These are phyloP conservation scores for Lophiotrema nucula DNA, from an alignment of 495 filamentous ascomycete genomes.

Conservation along the genomic window DNA sequence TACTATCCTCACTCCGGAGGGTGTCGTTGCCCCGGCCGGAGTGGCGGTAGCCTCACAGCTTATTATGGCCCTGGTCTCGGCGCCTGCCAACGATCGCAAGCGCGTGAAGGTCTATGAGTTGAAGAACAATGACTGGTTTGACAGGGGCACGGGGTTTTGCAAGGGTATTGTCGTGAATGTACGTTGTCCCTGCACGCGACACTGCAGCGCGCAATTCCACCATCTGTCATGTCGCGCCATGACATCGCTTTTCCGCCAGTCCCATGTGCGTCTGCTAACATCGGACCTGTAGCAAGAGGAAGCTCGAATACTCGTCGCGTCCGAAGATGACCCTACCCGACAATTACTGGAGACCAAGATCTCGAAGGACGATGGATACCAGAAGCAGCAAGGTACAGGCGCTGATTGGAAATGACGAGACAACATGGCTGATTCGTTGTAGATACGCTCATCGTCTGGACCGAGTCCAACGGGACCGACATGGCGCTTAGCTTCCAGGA, in stretches of 20 bases:
- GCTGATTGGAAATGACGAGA: neutral
- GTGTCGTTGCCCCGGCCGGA: conserved; percentile 34
- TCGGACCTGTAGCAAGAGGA: conserved; percentile 58
- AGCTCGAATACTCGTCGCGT: conserved; percentile 84
- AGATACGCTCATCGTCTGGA: conserved; percentile 99
- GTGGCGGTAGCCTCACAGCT: conserved; percentile 32
- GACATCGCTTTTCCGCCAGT: conserved; percentile 5
- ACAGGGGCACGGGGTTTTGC: conserved; percentile 95
- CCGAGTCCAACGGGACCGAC: conserved; percentile 79
- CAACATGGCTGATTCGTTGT: conserved; percentile 20
- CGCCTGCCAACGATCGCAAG: conserved; percentile 81
- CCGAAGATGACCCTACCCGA: conserved; percentile 84
- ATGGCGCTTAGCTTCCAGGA: conserved; percentile 99
- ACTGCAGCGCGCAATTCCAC: neutral
- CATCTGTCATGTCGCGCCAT: conserved; percentile 8
- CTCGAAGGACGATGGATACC: conserved; percentile 91
- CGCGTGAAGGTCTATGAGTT: conserved; percentile 99
- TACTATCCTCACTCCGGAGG: conserved; percentile 33
- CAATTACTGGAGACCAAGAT: conserved; percentile 86
- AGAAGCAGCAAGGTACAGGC: conserved; percentile 95
- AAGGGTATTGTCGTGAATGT: conserved; percentile 74
- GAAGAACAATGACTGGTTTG: conserved; percentile 98
- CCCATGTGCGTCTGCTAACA: conserved; percentile 17
- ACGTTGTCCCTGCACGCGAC: conserved; percentile 44
- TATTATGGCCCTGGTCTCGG: conserved; percentile 81